Evolutionary conservation across 2,329 filamentous ascomycete genomes (phyloP).

Genomic region (Bimuria novae-zelandiae): DNA sequence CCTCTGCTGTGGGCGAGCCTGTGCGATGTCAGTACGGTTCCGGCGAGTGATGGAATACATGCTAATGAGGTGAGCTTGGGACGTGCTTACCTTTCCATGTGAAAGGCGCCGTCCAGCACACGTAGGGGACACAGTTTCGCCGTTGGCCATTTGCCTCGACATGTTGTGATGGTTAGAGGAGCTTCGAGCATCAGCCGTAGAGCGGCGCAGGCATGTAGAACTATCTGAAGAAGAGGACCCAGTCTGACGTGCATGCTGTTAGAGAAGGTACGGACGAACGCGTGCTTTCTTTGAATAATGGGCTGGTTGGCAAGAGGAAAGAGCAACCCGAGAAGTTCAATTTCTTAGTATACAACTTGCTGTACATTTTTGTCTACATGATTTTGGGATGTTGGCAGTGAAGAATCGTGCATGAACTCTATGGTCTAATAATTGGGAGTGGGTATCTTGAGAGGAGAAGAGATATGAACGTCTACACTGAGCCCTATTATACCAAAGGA

Average conservation of each 20-base stretch:
- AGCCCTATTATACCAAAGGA: no score
- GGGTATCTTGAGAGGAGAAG: constrained; percentile 45
- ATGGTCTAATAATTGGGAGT: background rate
- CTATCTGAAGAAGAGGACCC: no score
- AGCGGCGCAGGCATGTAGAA: no score
- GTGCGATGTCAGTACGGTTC: no score
- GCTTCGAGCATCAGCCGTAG: no score
- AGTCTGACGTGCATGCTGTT: background rate
- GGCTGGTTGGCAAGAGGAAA: background rate
- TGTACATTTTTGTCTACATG: constrained; percentile 3
- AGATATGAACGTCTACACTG: background rate
- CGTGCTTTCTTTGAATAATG: background rate
- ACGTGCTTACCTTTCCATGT: no score
- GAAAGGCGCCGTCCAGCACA: no score
- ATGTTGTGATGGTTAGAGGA: background rate
- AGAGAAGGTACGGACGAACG: background rate
- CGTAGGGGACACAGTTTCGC: background rate
- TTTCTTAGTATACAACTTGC: background rate
- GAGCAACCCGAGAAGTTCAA: background rate
- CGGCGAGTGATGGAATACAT: no score
- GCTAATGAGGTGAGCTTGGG: background rate
- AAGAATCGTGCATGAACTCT: background rate
- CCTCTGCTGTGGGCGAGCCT: no score
- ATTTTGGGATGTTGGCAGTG: background rate
- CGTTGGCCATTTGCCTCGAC: background rate